These are phyloP conservation scores for Teratosphaeria pseudoeucalypti DNA, from an alignment of 2,329 filamentous ascomycete species.

Conservation along the genomic window DNA sequence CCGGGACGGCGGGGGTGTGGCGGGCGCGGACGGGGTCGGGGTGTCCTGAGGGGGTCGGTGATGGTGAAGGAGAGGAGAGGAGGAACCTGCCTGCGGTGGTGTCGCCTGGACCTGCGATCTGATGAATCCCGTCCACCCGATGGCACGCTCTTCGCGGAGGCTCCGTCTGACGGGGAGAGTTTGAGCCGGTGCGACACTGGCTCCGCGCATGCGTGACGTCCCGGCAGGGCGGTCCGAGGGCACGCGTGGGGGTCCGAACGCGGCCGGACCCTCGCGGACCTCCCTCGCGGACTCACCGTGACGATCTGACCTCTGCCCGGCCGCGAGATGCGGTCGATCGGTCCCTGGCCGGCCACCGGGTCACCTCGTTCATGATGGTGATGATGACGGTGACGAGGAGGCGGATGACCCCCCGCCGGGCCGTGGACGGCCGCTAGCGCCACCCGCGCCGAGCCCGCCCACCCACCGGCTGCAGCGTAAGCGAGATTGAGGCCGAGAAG, in stretches of 20 bases:
- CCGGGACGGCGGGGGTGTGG: neutral
- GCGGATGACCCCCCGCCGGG: too few relatives aligned
- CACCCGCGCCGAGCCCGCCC: too few relatives aligned
- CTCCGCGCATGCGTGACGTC: neutral
- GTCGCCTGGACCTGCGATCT: neutral
- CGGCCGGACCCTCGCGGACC: too few relatives aligned
- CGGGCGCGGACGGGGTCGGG: neutral
- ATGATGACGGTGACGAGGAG: too few relatives aligned
- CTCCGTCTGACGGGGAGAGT: neutral
- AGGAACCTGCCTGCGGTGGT: neutral
- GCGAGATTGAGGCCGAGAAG: too few relatives aligned
- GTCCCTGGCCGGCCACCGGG: too few relatives aligned
- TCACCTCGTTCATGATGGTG: too few relatives aligned
- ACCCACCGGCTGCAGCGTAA: too few relatives aligned
- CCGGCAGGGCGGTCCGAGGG: neutral
- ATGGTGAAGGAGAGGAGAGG: neutral
- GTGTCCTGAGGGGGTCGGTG: neutral
- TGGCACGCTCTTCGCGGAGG: neutral
- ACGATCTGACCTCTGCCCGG: too few relatives aligned
- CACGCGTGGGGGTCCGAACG: too few relatives aligned
- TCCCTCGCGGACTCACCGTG: neutral
- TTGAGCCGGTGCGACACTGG: neutral
- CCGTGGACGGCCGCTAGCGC: too few relatives aligned
- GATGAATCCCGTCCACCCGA: neutral
- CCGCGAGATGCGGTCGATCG: too few relatives aligned